Conservation (phyloP, 2,329 filamentous ascomycete genomes). For the Botrytis porri region DNA sequence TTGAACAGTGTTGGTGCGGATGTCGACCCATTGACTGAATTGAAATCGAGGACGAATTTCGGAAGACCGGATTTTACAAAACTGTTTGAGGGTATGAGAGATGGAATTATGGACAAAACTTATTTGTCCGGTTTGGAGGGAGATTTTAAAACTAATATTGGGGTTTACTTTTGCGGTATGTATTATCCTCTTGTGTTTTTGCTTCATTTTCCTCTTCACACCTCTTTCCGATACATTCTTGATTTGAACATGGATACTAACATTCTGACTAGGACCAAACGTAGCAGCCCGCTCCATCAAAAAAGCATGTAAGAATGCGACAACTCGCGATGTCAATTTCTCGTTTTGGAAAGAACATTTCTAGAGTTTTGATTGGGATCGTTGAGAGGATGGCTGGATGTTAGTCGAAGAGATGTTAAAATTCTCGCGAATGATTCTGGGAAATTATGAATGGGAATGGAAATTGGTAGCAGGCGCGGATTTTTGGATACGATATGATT, state of each 20-base stretch:
- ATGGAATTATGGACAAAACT: constrained; percentile 79
- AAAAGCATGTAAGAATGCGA: constrained; percentile 71
- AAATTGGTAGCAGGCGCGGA: neutral
- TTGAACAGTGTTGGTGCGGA: constrained; percentile 89
- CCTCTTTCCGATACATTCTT: constrained; percentile 33
- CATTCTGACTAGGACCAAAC: constrained; percentile 34
- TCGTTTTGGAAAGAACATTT: constrained; percentile 99
- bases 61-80: constrained; percentile 85
- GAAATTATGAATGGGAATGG: neutral
- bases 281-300: constrained; percentile 75
- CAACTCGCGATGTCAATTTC: constrained; percentile 78
- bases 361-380: constrained; percentile 39
- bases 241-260: constrained; percentile 20
- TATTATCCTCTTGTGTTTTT: constrained; percentile 36
- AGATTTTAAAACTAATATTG: constrained; percentile 76
- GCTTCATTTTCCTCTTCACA: no score
- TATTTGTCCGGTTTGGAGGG: constrained; percentile 82
- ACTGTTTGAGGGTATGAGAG: constrained; percentile 79
- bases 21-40: constrained; percentile 86
- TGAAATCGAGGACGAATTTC: constrained; percentile 88
- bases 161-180: constrained; percentile 97
- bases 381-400: neutral
- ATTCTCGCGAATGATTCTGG: neutral
- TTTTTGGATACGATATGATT: neutral
- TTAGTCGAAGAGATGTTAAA: neutral